Evolutionary conservation across 1,139 yeast species (phyloP), one percentile per base, ranked within the genome.

Genomic region (Suhomyces atakaporum): DNA sequence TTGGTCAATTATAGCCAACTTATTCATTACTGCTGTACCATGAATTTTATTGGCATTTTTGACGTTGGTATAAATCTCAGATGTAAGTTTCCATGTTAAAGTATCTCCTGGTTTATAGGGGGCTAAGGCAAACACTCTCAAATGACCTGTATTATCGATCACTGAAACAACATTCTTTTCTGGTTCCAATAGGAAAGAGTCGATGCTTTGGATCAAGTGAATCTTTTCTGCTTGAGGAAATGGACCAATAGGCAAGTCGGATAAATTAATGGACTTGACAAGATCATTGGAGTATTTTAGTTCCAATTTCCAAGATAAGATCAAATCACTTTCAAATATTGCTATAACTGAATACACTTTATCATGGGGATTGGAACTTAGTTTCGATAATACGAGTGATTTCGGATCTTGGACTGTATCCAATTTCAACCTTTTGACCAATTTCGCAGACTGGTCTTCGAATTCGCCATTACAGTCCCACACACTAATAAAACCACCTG

Each of bases 1-100:
- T 8, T 68, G 68, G 53, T 79, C 81, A 9, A 85, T 79, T 9
- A 89, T 69, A 2, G 95, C 95, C 33, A 87, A 65, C 48, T 85
- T 87, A 35, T 80, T 36, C 14, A 84, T 77, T 3, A 60, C 48
- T 0, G 92, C 79, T 0, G 96, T 84, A 0, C 89, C 95, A 35
- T 83, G 79, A 2, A 87, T 69, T 33, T 68, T 68, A 9, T 75
- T 60, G 1, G 84, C 75, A 27, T 74, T 63, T 2, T 44, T 34
- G 4, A 85, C 69, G 19, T 79, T 81, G 0, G 96, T 84, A 29
- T 71, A 65, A 8, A 85, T 54, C 7, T 53, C 61, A 9, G 69
- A 67, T 21, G 75, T 68, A 27, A 61, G 51, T 3, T 63, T 58
- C 95, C 95, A 87, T 1, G 26, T 26, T 12, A 42, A 25, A 4